These are phyloP conservation scores for Jacaranda mimosifolia DNA, from an alignment of 257 asterid species.

Conservation along the genomic window DNA sequence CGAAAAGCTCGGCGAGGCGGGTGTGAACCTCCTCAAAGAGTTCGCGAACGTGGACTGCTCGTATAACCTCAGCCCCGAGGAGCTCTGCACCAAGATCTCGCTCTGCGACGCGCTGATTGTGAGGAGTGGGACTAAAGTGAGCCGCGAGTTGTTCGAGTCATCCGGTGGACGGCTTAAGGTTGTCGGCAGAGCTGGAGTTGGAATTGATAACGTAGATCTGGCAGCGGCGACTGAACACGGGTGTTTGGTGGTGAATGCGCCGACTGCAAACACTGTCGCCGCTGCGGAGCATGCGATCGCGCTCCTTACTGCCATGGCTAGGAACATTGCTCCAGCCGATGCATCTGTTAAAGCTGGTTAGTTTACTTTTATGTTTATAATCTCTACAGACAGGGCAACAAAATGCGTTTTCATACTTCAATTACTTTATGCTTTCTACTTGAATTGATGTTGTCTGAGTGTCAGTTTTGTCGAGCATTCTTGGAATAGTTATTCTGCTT, in stretches of 20 bases:
- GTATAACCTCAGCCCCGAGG: conserved; percentile 63
- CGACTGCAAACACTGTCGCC: conserved; percentile 78
- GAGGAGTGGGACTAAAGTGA: conserved; percentile 72
- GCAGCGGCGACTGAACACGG: conserved; percentile 82
- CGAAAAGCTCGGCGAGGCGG: conserved; percentile 74
- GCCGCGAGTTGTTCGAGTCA: conserved; percentile 71
- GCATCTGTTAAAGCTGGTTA: conserved; percentile 73
- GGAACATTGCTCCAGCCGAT: conserved; percentile 74
- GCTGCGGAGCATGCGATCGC: conserved; percentile 84
- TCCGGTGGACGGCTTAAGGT: conserved; percentile 72
- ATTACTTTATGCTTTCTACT: not conserved
- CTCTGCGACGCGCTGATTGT: conserved; percentile 74
- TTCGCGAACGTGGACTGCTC: conserved; percentile 73
- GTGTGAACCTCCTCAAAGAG: conserved; percentile 57
- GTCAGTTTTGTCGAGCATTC: not conserved
- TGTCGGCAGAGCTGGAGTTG: conserved; percentile 82
- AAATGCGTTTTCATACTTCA: no score
- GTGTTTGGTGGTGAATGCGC: conserved; percentile 77
- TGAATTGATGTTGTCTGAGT: not conserved
- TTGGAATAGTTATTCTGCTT: not conserved
- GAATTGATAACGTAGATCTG: conserved; percentile 80
- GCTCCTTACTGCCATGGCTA: conserved; percentile 66
- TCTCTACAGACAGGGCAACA: not conserved
- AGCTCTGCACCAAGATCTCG: conserved; percentile 72
- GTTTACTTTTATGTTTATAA: not conserved